Conservation (phyloP, 148 eudicot genomes). For the Euryodendron excelsum region DNA sequence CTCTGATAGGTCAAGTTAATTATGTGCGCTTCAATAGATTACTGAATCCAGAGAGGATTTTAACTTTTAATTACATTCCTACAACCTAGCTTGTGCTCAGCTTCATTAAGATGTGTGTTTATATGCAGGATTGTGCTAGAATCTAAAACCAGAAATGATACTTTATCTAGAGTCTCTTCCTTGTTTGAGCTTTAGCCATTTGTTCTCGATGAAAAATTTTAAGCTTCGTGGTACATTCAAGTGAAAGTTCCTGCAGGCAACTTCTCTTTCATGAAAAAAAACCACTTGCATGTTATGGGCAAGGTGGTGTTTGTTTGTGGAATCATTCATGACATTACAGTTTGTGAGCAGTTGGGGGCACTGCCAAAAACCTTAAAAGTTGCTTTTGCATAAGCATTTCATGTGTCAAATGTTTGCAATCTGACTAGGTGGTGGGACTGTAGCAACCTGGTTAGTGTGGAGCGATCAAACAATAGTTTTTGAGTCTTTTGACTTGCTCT, state of each 20-base stretch:
- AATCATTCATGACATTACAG: background rate
- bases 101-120: background rate
- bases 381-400: background rate
- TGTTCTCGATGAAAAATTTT: constrained; percentile 1
- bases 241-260: background rate
- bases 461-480: background rate
- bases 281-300: background rate
- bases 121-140: background rate
- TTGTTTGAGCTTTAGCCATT: background rate
- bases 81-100: background rate
- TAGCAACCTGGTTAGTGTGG: background rate
- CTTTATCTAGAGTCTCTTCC: background rate
- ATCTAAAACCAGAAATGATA: background rate
- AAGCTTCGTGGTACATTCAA: background rate
- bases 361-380: background rate
- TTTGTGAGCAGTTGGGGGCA: background rate
- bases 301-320: background rate
- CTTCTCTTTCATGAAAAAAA: background rate
- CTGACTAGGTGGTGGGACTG: background rate
- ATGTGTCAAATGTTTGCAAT: background rate
- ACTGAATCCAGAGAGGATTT: background rate
- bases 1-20: background rate
- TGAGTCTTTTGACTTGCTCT: too few relatives aligned
- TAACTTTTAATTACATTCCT: background rate
- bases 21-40: background rate